phyloP scores from a whole-genome alignment of 2,329 filamentous ascomycete genomes.

The Cryphonectria parasitica region DNA sequence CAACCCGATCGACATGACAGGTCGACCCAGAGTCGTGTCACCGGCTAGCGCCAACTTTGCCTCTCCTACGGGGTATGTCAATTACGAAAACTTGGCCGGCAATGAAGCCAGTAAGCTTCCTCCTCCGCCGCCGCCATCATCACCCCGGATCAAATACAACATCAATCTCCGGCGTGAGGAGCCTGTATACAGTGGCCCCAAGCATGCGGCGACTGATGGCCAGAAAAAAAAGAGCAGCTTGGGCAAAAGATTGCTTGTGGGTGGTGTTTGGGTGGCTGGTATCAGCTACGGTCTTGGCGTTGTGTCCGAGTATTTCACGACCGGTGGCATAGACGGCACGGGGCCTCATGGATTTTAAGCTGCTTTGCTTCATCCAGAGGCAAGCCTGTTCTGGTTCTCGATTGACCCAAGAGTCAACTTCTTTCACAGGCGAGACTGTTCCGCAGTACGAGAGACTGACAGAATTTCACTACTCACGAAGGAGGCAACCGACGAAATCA shows the following conservation, averaged over 20 bases:
- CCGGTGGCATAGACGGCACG: constrained; percentile 48
- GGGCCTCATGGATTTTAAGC: constrained; percentile 37
- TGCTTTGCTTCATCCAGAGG: neutral
- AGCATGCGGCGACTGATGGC: constrained; percentile 25
- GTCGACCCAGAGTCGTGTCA: constrained; percentile 41
- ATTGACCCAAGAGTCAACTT: neutral
- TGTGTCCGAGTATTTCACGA: constrained; percentile 60
- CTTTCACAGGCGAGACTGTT: neutral
- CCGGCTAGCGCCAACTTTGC: constrained; percentile 61
- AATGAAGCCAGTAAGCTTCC: constrained; percentile 37
- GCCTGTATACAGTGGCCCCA: constrained; percentile 49
- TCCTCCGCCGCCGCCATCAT: constrained; percentile 39
- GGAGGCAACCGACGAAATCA: neutral
- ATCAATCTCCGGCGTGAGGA: constrained; percentile 52
- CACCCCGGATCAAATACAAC: constrained; percentile 43
- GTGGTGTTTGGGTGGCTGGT: constrained; percentile 58
- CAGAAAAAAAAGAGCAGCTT: constrained; percentile 42
- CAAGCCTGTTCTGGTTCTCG: neutral
- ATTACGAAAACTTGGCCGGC: constrained; percentile 53
- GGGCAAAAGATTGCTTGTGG: constrained; percentile 54
- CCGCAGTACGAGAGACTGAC: neutral
- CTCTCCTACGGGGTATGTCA: constrained; percentile 68
- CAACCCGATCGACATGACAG: constrained; percentile 65
- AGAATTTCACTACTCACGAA: neutral
- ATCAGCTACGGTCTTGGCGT: constrained; percentile 62